Evolutionary conservation across 2,329 filamentous ascomycete species (phyloP).

Genomic region (Pseudopithomyces chartarum): DNA sequence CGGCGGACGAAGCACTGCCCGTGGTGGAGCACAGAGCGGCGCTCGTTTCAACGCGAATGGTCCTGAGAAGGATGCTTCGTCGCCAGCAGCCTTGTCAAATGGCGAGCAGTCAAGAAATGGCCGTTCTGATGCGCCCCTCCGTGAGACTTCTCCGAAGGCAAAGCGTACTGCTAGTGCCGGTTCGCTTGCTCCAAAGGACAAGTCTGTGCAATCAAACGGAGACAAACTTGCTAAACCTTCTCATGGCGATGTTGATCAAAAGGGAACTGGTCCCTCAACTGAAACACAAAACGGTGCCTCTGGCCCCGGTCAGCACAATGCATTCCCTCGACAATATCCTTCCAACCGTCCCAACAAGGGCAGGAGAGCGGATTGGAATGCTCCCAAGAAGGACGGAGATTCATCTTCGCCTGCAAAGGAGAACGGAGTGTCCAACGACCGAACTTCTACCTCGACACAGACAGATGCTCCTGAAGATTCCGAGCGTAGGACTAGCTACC

Average conservation of each 20-base stretch:
- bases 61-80: slow-evolving; percentile 43
- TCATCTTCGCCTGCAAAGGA: slow-evolving; percentile 37
- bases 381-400: slow-evolving; percentile 37
- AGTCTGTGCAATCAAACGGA: slow-evolving; percentile 23
- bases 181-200: slow-evolving; percentile 36
- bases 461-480: slow-evolving; percentile 38
- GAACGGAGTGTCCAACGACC: slow-evolving; percentile 31
- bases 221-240: slow-evolving; percentile 32
- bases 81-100: slow-evolving; percentile 24
- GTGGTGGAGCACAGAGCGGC: slow-evolving; percentile 61
- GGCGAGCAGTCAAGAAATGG: slow-evolving; percentile 43
- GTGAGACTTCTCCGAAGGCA: slow-evolving; percentile 39
- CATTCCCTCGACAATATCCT: slow-evolving; percentile 37
- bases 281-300: slow-evolving; percentile 16
- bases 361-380: slow-evolving; percentile 36
- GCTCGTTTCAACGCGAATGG: slow-evolving; percentile 51
- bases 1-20: slow-evolving; percentile 56
- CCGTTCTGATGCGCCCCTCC: slow-evolving; percentile 28
- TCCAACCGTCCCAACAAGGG: slow-evolving; percentile 34
- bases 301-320: slow-evolving; percentile 26
- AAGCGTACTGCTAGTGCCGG: slow-evolving; percentile 43
- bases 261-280: slow-evolving; percentile 22
- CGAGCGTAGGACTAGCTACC: slow-evolving; percentile 34
- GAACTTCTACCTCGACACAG: slow-evolving; percentile 37
- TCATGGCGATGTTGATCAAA: slow-evolving; percentile 30